Conservation (phyloP, 1,284 basidiomycete species). For the Leccinum angustisporum region DNA sequence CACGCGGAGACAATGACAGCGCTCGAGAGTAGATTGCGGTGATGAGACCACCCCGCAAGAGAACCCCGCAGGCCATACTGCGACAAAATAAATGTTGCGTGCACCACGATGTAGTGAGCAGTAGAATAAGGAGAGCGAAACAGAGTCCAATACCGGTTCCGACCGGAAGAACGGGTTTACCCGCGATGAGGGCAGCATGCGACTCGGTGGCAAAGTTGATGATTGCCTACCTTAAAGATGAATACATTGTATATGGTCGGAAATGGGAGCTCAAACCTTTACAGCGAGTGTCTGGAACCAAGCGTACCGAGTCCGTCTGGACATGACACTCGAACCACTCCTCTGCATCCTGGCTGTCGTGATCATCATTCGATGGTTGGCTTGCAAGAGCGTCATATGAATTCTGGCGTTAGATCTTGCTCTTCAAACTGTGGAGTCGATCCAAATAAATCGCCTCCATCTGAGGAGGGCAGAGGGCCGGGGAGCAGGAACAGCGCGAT, state of each 20-base stretch:
- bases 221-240: constrained; percentile 49
- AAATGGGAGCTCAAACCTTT: constrained; percentile 43
- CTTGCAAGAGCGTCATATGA: neutral
- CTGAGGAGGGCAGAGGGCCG: too few relatives aligned
- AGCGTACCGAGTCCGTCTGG: neutral
- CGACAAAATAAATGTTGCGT: constrained; percentile 37
- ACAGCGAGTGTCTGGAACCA: constrained; percentile 55
- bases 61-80: neutral
- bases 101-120: constrained; percentile 67
- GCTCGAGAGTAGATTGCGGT: neutral
- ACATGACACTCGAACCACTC: neutral
- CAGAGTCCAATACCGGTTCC: constrained; percentile 77
- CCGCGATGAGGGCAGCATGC: constrained; percentile 52
- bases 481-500: too few relatives aligned
- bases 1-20: neutral
- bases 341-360: neutral
- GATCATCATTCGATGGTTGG: too few relatives aligned
- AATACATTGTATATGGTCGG: neutral
- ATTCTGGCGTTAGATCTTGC: neutral
- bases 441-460: neutral
- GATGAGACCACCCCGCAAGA: neutral
- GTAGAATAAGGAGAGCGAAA: constrained; percentile 70
- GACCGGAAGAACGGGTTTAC: constrained; percentile 50
- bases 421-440: neutral
- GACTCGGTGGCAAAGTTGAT: constrained; percentile 75